phyloP scores from a whole-genome alignment of 2,329 filamentous ascomycete genomes.

The Fusarium verrucosum region DNA sequence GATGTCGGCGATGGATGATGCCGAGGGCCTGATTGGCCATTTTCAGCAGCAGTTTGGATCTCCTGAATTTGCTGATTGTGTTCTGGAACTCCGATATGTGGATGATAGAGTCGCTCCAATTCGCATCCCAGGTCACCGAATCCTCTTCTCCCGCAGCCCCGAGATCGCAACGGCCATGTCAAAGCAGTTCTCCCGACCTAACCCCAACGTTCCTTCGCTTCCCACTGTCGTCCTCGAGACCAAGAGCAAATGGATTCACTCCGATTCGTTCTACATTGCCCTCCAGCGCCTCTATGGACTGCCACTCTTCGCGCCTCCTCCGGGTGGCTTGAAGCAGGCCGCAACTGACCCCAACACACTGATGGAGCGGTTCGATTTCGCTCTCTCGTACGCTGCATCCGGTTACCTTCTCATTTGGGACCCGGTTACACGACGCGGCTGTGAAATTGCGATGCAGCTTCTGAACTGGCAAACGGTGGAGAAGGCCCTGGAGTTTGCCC shows the following conservation, averaged over 20 bases:
- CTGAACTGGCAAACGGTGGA: conserved; percentile 72
- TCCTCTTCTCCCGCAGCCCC: conserved; percentile 64
- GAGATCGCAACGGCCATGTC: conserved; percentile 43
- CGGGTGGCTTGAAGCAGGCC: conserved; percentile 43
- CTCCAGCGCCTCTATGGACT: conserved; percentile 67
- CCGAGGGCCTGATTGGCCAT: conserved; percentile 53
- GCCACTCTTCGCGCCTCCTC: conserved; percentile 55
- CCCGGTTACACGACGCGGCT: conserved; percentile 64
- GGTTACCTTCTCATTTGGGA: conserved; percentile 66
- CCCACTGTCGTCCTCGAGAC: conserved; percentile 55
- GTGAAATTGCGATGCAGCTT: conserved; percentile 66
- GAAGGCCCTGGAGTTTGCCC: conserved; percentile 66
- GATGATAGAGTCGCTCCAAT: conserved; percentile 52
- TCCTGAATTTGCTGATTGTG: conserved; percentile 54
- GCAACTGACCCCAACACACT: conserved; percentile 52
- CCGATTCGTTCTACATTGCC: conserved; percentile 65
- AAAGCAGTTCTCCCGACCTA: conserved; percentile 46
- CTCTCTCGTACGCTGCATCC: conserved; percentile 72
- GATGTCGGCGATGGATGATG: conserved; percentile 43
- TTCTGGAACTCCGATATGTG: conserved; percentile 57
- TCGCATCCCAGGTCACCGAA: conserved; percentile 62
- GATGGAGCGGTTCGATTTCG: conserved; percentile 60
- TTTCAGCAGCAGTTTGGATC: conserved; percentile 51
- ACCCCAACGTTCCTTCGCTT: conserved; percentile 36
- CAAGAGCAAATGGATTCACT: conserved; percentile 62